Evolutionary conservation across 2,329 filamentous ascomycete species (phyloP).

Genomic region (Penicillium sclerotigenum): DNA sequence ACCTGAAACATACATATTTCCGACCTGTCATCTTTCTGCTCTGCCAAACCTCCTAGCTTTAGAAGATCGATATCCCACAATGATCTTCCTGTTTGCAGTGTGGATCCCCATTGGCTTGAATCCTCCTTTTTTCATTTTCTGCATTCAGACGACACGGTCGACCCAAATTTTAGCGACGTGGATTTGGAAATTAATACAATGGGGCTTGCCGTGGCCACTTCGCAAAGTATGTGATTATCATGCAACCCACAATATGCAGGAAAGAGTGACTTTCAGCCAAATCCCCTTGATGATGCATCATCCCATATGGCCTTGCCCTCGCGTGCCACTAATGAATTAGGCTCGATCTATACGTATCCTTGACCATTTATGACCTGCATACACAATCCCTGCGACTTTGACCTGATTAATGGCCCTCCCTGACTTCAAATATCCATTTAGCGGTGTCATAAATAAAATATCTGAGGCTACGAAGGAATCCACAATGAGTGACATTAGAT

Average conservation of each 20-base stretch:
- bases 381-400: background rate
- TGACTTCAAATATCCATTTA: background rate
- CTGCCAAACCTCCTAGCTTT: background rate
- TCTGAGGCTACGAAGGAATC: too few relatives aligned
- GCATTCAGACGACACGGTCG: slow-evolving; percentile 8
- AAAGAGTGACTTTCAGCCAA: background rate
- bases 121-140: slow-evolving; percentile 9
- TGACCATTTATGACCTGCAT: background rate
- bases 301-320: background rate
- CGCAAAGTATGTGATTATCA: slow-evolving; percentile 1
- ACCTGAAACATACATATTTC: background rate
- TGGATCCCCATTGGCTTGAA: slow-evolving; percentile 7
- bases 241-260: slow-evolving; percentile 9
- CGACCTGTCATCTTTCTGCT: background rate
- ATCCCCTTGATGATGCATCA: background rate
- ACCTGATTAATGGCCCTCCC: too few relatives aligned
- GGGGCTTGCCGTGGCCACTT: slow-evolving; percentile 14
- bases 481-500: too few relatives aligned
- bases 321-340: background rate
- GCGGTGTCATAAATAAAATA: background rate
- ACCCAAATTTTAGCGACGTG: slow-evolving; percentile 11
- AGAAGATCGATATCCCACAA: background rate
- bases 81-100: slow-evolving; percentile 10
- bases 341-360: background rate
- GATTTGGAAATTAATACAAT: slow-evolving; percentile 16